Conservation (phyloP, 2,329 filamentous ascomycete species). For the Pseudocercospora musae region DNA sequence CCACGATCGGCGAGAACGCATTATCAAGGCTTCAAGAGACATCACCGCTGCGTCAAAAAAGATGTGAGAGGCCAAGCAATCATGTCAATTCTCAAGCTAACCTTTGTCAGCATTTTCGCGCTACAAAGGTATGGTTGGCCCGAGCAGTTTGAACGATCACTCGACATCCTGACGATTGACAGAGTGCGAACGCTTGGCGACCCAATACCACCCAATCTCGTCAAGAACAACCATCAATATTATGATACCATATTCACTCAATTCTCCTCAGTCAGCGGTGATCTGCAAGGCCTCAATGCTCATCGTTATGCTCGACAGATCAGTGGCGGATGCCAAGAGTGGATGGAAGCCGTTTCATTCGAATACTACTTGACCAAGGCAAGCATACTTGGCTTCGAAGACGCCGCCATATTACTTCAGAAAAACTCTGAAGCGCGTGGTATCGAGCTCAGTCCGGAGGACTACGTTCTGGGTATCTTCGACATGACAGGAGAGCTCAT, state of each 20-base stretch:
- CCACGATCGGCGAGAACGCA: slow-evolving; percentile 83
- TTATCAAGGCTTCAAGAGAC: slow-evolving; percentile 88
- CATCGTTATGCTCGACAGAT: slow-evolving; percentile 79
- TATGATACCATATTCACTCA: slow-evolving; percentile 68
- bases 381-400: slow-evolving; percentile 65
- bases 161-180: background rate
- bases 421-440: slow-evolving; percentile 40
- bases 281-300: slow-evolving; percentile 74
- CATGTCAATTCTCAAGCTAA: slow-evolving; percentile 18
- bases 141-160: background rate
- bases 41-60: slow-evolving; percentile 96
- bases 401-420: slow-evolving; percentile 48
- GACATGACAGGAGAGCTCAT: slow-evolving; percentile 96
- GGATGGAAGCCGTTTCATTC: slow-evolving; percentile 87
- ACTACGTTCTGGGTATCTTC: slow-evolving; percentile 88
- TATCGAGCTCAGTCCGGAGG: slow-evolving; percentile 69
- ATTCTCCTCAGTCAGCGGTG: slow-evolving; percentile 65
- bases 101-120: slow-evolving; percentile 65
- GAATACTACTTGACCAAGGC: slow-evolving; percentile 80
- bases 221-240: slow-evolving; percentile 66
- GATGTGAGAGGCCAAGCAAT: slow-evolving; percentile 59
- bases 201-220: slow-evolving; percentile 64
- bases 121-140: slow-evolving; percentile 62
- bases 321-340: slow-evolving; percentile 81
- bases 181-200: slow-evolving; percentile 62